Conservation (phyloP, 2,329 filamentous ascomycete genomes). For the Colletotrichum cuscutae region DNA sequence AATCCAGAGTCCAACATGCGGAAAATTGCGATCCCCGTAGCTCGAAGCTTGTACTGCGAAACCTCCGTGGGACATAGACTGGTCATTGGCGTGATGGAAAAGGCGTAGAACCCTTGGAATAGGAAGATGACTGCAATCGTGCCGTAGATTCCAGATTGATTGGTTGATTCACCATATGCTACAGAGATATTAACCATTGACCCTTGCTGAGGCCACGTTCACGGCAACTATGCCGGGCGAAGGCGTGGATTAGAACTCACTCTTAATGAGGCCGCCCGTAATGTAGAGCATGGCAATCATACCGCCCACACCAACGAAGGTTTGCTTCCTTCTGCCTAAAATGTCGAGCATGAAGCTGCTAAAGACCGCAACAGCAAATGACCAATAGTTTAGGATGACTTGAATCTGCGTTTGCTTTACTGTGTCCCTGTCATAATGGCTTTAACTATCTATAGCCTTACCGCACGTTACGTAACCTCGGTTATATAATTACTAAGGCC, state of each 20-base stretch:
- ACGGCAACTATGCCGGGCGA: background rate
- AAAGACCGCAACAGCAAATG: conserved; percentile 44
- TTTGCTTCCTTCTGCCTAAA: conserved; percentile 45
- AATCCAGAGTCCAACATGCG: conserved; percentile 41
- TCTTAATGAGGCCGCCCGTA: conserved; percentile 41
- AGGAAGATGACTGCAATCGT: conserved; percentile 48
- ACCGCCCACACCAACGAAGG: conserved; percentile 39
- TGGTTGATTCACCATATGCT: conserved; percentile 38
- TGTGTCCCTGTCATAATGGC: no score
- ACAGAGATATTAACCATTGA: conserved; percentile 44
- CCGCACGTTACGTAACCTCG: no score
- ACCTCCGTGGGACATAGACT: conserved; percentile 47
- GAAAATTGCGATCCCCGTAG: conserved; percentile 44
- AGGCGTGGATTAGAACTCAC: conserved; percentile 16
- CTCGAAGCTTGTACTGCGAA: conserved; percentile 44
- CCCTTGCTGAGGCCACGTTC: conserved; percentile 17
- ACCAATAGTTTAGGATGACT: conserved; percentile 49
- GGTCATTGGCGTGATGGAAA: conserved; percentile 47
- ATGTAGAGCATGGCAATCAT: conserved; percentile 39
- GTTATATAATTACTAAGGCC: no score
- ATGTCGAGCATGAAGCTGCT: conserved; percentile 47
- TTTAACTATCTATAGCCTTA: no score
- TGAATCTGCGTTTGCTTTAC: conserved; percentile 43
- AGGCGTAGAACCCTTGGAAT: conserved; percentile 46
- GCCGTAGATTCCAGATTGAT: conserved; percentile 49